Conservation (phyloP, 2,329 filamentous ascomycete genomes). For the Verticillium albo-atrum region DNA sequence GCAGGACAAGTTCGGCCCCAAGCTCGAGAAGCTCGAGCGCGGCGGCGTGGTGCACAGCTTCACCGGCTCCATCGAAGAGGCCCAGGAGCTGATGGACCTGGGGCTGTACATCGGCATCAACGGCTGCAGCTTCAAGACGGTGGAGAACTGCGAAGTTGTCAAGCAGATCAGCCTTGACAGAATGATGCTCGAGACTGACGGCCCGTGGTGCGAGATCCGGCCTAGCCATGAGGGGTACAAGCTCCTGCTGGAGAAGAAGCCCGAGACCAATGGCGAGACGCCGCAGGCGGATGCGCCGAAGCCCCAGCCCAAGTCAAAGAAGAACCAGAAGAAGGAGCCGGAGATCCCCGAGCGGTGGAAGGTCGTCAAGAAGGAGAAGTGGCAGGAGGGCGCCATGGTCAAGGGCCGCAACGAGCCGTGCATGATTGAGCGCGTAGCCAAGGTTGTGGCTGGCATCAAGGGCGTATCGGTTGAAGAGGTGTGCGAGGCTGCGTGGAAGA, state of each 20-base stretch:
- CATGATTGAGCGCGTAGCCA: slow-evolving; percentile 80
- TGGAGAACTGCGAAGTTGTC: slow-evolving; percentile 84
- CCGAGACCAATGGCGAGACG: slow-evolving; percentile 17
- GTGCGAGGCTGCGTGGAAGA: slow-evolving; percentile 79
- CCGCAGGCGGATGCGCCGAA: slow-evolving; percentile 14
- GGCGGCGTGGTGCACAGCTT: slow-evolving; percentile 92
- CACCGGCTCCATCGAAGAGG: slow-evolving; percentile 82
- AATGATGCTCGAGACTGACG: slow-evolving; percentile 94
- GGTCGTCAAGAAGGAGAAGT: slow-evolving; percentile 93
- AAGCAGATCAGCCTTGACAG: slow-evolving; percentile 71
- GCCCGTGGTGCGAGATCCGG: slow-evolving; percentile 95
- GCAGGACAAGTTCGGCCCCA: slow-evolving; percentile 48
- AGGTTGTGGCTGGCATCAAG: slow-evolving; percentile 83
- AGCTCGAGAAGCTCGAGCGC: slow-evolving; percentile 62
- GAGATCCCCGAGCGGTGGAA: slow-evolving; percentile 71
- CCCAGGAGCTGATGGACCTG: slow-evolving; percentile 71
- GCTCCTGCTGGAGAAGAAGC: slow-evolving; percentile 48
- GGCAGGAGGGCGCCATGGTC: slow-evolving; percentile 80
- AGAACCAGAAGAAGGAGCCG: slow-evolving; percentile 55
- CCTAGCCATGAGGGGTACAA: slow-evolving; percentile 82
- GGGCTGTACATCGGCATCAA: slow-evolving; percentile 94
- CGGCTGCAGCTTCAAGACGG: slow-evolving; percentile 93
- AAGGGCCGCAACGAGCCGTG: slow-evolving; percentile 95
- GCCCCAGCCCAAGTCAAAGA: slow-evolving; percentile 33
- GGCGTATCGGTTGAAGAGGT: slow-evolving; percentile 75